Evolutionary conservation across 1,139 yeast species (phyloP), one percentile per base, ranked within the genome.

Genomic region (Sugiyamaella neomexicana): DNA sequence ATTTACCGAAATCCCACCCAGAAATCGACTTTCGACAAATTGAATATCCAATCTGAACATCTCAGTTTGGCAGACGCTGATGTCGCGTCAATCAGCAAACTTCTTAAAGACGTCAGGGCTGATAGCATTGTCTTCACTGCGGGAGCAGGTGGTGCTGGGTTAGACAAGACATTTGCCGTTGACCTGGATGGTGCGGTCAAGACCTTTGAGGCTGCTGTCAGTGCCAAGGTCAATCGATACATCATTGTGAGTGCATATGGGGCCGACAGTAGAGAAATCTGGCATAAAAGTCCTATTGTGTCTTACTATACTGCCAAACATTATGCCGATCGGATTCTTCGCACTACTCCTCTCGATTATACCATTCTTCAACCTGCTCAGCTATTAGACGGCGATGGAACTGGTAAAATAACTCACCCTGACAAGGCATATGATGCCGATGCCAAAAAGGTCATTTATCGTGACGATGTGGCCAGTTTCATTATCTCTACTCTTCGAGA

Each of bases 151-250:
- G 88, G 87, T 1, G 77, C 76, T 54, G 72, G 72, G 10, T 60
- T 71, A 4, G 76, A 72, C 25, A 69, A 75, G 50, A 75, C 83
- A 12, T 71, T 81, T 50, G 73, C 76, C 23, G 80, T 83, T 12
- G 89, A 84, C 63, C 71, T 82, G 53, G 88, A 83, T 63, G 85
- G 84, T 3, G 83, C 83, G 5, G 81, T 80, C 38, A 80, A 80
- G 63, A 75, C 79, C 1, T 75, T 79, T 54, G 86, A 82, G 62
- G 87, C 86, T 1, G 72, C 81, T 13, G 76, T 75, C 38, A 60
- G 62, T 47, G 79, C 77, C n/a, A 70, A 72, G 1, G 74, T 80
- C 31, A 69, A 72, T 54, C 73, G 86, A 55, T 79, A 78, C 58
- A 62, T 84, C 13, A 67, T 83, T 51, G 77, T 84, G 8, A 81